Evolutionary conservation across 2,329 filamentous ascomycete species (phyloP).

Genomic region (Dryadomyces quercus-mongolicae): DNA sequence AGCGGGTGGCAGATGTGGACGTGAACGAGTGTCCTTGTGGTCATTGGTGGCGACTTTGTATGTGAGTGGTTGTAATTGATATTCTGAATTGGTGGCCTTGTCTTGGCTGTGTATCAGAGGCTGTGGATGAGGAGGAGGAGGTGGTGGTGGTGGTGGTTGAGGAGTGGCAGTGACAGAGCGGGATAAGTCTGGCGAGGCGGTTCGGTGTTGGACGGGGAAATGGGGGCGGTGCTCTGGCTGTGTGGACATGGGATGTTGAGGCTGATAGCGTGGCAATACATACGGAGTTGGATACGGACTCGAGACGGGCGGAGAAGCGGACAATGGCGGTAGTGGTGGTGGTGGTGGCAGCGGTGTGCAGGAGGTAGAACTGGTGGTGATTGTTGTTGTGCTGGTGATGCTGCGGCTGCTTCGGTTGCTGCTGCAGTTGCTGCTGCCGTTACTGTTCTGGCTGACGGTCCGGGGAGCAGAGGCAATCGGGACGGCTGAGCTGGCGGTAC

Average conservation of each 20-base stretch:
- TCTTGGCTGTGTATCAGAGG: neutral
- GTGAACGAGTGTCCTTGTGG: neutral
- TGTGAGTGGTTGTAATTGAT: neutral
- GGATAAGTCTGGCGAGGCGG: neutral
- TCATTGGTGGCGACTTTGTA: neutral
- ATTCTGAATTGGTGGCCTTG: neutral
- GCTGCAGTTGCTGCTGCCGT: neutral
- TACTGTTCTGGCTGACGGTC: neutral
- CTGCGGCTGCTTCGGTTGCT: neutral
- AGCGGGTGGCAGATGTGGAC: slow-evolving; percentile 2
- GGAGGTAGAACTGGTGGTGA: neutral
- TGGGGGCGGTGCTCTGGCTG: neutral
- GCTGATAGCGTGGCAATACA: neutral
- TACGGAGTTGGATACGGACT: neutral
- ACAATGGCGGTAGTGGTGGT: neutral
- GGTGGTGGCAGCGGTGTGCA: neutral
- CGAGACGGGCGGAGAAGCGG: neutral
- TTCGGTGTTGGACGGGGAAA: neutral
- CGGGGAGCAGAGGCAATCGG: neutral
- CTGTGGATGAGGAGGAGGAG: neutral
- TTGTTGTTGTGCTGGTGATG: neutral
- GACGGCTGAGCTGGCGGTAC: neutral
- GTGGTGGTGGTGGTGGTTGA: neutral
- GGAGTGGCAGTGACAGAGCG: neutral
- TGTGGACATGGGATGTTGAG: neutral